These are phyloP conservation scores for Westerdykella sp. DNA, from an alignment of 2,329 filamentous ascomycete genomes.

Conservation along the genomic window DNA sequence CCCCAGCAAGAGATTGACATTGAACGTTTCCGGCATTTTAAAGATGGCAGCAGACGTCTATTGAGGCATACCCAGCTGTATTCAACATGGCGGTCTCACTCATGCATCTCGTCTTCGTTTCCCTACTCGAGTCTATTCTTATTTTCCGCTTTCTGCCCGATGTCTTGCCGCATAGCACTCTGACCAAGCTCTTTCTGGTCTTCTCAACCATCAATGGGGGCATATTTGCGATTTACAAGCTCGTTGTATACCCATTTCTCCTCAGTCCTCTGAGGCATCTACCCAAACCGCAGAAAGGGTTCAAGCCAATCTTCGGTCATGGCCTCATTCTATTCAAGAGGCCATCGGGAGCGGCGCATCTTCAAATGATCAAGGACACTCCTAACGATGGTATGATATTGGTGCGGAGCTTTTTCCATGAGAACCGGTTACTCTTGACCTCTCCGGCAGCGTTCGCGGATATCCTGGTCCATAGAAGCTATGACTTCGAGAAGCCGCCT, in stretches of 20 bases:
- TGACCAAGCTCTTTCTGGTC: conserved; percentile 14
- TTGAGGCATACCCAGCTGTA: too few relatives aligned
- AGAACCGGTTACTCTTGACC: conserved; percentile 35
- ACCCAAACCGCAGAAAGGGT: conserved; percentile 22
- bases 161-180: conserved; percentile 8
- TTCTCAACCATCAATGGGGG: conserved; percentile 14
- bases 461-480: conserved; percentile 48
- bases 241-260: conserved; percentile 35
- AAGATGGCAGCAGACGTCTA: neutral
- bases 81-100: neutral
- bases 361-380: conserved; percentile 33
- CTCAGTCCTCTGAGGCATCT: conserved; percentile 37
- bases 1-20: neutral
- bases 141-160: conserved; percentile 17
- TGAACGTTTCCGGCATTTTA: neutral
- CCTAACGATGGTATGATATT: conserved; percentile 39
- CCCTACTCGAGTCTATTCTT: conserved; percentile 15
- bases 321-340: conserved; percentile 29
- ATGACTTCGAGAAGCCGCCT: conserved; percentile 50
- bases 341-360: conserved; percentile 28
- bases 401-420: conserved; percentile 36
- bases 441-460: conserved; percentile 43
- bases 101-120: conserved; percentile 11
- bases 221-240: conserved; percentile 12
- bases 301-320: conserved; percentile 34